Base-by-base conservation (phyloP, 2,329 filamentous ascomycete species). In the Trichoderma sp. region DNA sequence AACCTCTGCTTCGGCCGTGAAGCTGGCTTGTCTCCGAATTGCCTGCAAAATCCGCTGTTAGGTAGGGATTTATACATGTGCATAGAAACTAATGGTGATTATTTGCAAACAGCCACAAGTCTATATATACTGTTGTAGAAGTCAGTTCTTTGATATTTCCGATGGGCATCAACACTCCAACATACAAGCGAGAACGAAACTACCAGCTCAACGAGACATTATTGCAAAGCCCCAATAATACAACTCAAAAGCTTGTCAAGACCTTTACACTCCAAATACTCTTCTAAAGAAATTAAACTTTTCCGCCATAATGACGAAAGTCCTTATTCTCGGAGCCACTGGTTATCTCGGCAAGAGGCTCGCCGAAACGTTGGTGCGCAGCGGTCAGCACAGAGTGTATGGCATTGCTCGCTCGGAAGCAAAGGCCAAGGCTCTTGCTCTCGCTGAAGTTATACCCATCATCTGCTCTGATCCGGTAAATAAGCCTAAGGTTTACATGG, bases 241-340 rank as follows among this genome's bases (percentile, higher is more conserved):
- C 18, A 21, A 8, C 21, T 30, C 8, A 6, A 18, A 39, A 18
- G 1, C 37, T 7, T 18, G 8, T 43, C 5, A n/a, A 18, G 4
- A 1, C 6, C 18, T 43, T 43, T 43, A 34, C 32, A 13, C 4
- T 14, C 11, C 11, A 13, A 34, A 4, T 3, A 3, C 5, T 2
- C 32, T 5, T 14, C 32, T 26, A 13, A 14, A 14, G 13, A 5
- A 13, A 14, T 14, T 13, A 7, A 5, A 18, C 24, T 28, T 21
- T 21, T 4, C 26, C 13, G 4, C 21, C 37, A 58, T 5, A 61
- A 71, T 71, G 70, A 55, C 70, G 37, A 71, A 66, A 59, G 64
- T 70, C 16, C 70, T 68, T 26, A 39, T 70, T 26, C 60, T 68
- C 46, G 69, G 69, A n/a, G 69, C 69, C 7, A 70, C 69, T 28